phyloP scores from a whole-genome alignment of 2,329 filamentous ascomycete genomes.

The Cladosporium oxysporum region DNA sequence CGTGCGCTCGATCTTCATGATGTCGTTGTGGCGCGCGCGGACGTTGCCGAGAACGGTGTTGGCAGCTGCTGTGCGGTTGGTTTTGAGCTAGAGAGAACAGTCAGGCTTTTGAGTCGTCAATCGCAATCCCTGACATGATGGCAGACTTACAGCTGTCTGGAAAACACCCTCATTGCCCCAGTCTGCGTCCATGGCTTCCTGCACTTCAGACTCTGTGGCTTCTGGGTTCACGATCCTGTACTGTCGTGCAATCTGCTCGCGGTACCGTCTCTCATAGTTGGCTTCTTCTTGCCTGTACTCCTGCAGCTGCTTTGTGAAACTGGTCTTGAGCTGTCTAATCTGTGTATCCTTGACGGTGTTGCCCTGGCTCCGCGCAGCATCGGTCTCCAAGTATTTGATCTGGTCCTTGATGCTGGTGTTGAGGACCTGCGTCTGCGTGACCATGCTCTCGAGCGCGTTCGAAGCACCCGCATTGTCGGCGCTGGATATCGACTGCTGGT shows the following conservation, averaged over 20 bases:
- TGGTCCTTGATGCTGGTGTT: slow-evolving; percentile 77
- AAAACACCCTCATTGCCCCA: slow-evolving; percentile 81
- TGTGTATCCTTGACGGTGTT: slow-evolving; percentile 70
- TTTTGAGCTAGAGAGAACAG: slow-evolving; percentile 60
- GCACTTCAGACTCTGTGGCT: slow-evolving; percentile 71
- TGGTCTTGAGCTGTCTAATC: slow-evolving; percentile 67
- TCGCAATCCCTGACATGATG: not conserved
- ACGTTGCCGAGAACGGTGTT: slow-evolving; percentile 74
- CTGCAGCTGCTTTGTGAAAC: slow-evolving; percentile 71
- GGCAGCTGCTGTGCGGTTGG: slow-evolving; percentile 73
- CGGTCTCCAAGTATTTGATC: slow-evolving; percentile 73
- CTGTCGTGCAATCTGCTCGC: slow-evolving; percentile 77
- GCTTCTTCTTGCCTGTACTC: slow-evolving; percentile 72
- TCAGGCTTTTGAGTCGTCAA: slow-evolving; percentile 5
- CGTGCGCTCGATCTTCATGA: slow-evolving; percentile 76
- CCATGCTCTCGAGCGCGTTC: slow-evolving; percentile 64
- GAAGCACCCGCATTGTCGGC: slow-evolving; percentile 55
- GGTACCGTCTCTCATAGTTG: slow-evolving; percentile 69
- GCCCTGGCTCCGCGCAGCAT: slow-evolving; percentile 64
- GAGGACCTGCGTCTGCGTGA: slow-evolving; percentile 69
- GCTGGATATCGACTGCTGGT: slow-evolving; percentile 70
- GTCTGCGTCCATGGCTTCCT: slow-evolving; percentile 67
- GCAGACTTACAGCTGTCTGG: slow-evolving; percentile 69
- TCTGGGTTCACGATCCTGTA: slow-evolving; percentile 72
- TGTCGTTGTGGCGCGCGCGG: slow-evolving; percentile 79